A percentile compares a stretch with the other conserved stretches of the same genome.
Conservation (phyloP, 495 filamentous ascomycete genomes). For the Hypoxylon intermedium region DNA sequence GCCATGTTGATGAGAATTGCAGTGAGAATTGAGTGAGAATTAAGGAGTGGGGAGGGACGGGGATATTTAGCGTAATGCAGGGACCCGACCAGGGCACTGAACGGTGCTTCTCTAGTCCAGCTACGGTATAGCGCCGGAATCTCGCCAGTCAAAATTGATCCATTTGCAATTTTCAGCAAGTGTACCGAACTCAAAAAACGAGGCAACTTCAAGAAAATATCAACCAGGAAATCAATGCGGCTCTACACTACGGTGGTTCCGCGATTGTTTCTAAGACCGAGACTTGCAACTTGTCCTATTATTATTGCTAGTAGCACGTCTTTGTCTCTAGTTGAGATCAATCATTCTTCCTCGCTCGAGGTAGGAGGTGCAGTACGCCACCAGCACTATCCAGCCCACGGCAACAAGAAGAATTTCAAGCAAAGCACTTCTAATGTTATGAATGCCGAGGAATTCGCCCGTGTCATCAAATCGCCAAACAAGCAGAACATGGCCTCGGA, state of each 20-base stretch:
- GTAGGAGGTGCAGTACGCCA: background rate
- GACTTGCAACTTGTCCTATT: background rate
- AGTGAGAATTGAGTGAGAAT: no score
- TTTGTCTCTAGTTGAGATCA: background rate
- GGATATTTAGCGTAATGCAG: no score
- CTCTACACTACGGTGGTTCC: background rate
- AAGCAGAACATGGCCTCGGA: background rate
- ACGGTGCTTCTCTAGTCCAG: no score
- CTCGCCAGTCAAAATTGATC: slow-evolving; percentile 25
- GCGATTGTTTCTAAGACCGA: slow-evolving; percentile 6
- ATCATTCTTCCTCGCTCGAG: background rate
- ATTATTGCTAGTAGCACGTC: no score
- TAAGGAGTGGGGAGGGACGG: no score
- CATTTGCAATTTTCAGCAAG: slow-evolving; percentile 23
- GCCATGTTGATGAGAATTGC: no score
- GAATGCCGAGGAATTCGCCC: background rate
- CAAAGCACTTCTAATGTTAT: background rate
- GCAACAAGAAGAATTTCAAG: background rate
- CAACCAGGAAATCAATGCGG: slow-evolving; percentile 13
- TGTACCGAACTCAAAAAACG: background rate
- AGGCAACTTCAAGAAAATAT: slow-evolving; percentile 7
- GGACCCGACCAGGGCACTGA: no score
- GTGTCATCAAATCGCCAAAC: background rate
- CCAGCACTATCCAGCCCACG: background rate
- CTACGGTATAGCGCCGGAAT: background rate